Evolutionary conservation across 768 basidiomycete genomes (phyloP).

Genomic region (Tephrocybe sp.): DNA sequence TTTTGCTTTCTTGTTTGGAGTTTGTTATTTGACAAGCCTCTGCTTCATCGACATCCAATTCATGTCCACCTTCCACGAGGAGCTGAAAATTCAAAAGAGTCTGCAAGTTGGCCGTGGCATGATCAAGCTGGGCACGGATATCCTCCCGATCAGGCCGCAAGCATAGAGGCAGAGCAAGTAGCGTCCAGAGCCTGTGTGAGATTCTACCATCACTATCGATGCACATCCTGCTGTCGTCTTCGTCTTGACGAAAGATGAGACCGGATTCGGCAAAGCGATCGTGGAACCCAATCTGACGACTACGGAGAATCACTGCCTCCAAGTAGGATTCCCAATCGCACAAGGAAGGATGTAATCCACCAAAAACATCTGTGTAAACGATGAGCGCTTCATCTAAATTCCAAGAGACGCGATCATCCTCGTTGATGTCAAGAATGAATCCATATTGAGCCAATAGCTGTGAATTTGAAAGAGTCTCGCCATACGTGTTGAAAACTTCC

Average conservation of each 20-base stretch:
- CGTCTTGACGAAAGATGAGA: constrained; percentile 14
- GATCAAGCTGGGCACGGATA: neutral
- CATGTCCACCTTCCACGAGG: constrained; percentile 10
- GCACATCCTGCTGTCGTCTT: constrained; percentile 22
- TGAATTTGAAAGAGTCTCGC: constrained; percentile 62
- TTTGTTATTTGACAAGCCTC: neutral
- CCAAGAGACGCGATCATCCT: constrained; percentile 56
- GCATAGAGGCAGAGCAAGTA: constrained; percentile 31
- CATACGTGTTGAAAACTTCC: constrained; percentile 80
- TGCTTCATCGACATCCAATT: neutral
- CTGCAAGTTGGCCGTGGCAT: constrained; percentile 7
- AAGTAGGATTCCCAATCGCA: constrained; percentile 6
- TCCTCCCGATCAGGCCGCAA: neutral
- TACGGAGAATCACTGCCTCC: constrained; percentile 7
- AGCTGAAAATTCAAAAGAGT: constrained; percentile 16
- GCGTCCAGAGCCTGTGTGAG: constrained; percentile 49
- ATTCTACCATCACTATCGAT: constrained; percentile 52
- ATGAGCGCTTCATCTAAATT: constrained; percentile 29
- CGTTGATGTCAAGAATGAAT: constrained; percentile 72
- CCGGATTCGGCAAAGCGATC: constrained; percentile 20
- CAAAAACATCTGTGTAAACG: constrained; percentile 7
- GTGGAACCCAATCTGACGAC: constrained; percentile 4
- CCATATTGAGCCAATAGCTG: constrained; percentile 69
- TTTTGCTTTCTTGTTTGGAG: neutral
- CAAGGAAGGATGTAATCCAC: constrained; percentile 2